Base-by-base conservation (phyloP, 2,329 filamentous ascomycete species). In the Penicillium sp. region DNA sequence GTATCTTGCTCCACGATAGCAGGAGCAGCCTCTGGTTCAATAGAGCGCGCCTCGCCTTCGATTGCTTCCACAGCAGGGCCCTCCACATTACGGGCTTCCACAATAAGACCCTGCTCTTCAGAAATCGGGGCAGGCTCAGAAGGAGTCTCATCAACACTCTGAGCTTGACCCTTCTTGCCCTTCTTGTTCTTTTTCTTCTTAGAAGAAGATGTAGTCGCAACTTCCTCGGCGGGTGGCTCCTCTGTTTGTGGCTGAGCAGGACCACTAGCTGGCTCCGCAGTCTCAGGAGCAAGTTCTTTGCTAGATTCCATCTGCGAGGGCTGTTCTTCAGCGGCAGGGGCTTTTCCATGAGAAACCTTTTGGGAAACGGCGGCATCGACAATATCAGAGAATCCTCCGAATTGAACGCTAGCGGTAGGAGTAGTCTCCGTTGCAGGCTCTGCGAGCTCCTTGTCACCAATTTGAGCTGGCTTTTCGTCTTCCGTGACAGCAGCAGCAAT, bases 171-270 rank as follows among this genome's bases (percentile, higher is more conserved):
- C 58, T 60, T 69, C 58, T 69, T 67, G 53, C 69, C 69, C 52
- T 70, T 71, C 52, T 68, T 69, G 54, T 68, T 72, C 46, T 69
- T 66, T 44, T 63, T 62, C 55, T 67, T 67, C 48, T 65, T 64
- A 1, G 54, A 57, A 44, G 60, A 60, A 4, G 52, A 57, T 3
- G 50, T 42, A n/a, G 55, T 50, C 4, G 38, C 48, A 33, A 55
- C 36, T 53, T 49, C 51, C 35, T 65, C 63, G 2, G 35, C 16
- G 18, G 43, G 49, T 13, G 57, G 24, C 10, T 61, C 56, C 36
- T 56, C 53, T 1, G 50, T n/a, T 1, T 48, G 33, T 9, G 50
- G 33, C 20, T 57, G 42, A 16, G 27, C 13, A 25, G 50, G 10
- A 9, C 57, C 53, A 39, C 14, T 18, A 3, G 47, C 35, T 11